Base-by-base conservation (phyloP, 202 grass and related monocot species). In the Zizania palustris region DNA sequence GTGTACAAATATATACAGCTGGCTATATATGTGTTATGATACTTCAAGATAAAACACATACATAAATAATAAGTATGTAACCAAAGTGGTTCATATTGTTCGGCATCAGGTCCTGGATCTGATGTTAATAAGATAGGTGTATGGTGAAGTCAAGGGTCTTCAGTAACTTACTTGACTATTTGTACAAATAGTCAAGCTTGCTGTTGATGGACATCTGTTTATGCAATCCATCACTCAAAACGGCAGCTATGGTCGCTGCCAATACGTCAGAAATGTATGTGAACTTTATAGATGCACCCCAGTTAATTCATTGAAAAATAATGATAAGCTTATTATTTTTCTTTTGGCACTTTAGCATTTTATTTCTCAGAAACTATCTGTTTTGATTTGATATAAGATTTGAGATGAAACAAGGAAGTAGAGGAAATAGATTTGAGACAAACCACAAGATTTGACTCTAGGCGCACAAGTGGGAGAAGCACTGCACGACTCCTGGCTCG, bases 131-230 rank as follows among this genome's bases (percentile, higher is more conserved):
- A 88, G 81, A 79, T 90, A 93, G 87, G 60, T 88, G 60, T 67
- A 73, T 80, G 75, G 75, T 69, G 88, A 88, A 85, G 82, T 79
- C 71, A 85, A 78, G 82, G 82, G 36, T 77, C 86, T 77, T 85
- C 82, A 68, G 77, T 62, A 45, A 90, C 82, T 93, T 78, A 90
- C 88, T 88, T 83, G 85, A 84, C 85, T 78, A 76, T 85, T 90
- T 90, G 81, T 83, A 76, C 72, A 87, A 87, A 86, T 45, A 81
- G 85, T 68, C 76, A 70, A 84, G 77, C 28, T 28, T 1, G 28
- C 65, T 80, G 78, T 78, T n/a, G 66, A 87, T 82, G 74, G 87
- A 65, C 82, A 33, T 90, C 28, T 28, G 28, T 28, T 28, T 28
- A 28, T 28, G 28, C 28, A 28, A 2, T 28, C 28, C 28, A 28